A percentile compares a stretch with the other conserved stretches of the same genome.
phyloP scores from a whole-genome alignment of 371 early-diverging fungal genomes.

The Syncephalis fuscata region DNA sequence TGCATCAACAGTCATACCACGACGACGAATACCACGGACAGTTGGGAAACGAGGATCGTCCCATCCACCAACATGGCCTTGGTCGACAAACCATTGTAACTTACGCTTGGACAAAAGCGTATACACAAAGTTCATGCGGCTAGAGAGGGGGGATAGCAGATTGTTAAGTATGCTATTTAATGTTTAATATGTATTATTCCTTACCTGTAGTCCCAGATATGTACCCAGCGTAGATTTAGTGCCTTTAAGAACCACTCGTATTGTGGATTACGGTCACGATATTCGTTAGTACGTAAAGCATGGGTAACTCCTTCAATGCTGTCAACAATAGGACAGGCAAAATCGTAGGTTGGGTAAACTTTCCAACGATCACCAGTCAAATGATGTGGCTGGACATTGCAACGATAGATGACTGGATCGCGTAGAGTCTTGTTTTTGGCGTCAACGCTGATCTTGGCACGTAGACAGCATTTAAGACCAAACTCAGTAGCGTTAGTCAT shows the following conservation, averaged over 20 bases:
- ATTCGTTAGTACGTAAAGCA: slow-evolving; percentile 97
- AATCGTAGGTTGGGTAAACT: slow-evolving; percentile 99
- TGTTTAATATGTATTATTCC: neutral
- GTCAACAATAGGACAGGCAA: slow-evolving; percentile 98
- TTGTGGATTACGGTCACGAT: slow-evolving; percentile 97
- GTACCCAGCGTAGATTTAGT: slow-evolving; percentile 72
- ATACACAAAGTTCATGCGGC: slow-evolving; percentile 97
- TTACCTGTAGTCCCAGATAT: slow-evolving; percentile 80
- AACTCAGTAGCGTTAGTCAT: slow-evolving; percentile 84
- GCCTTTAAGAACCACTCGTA: slow-evolving; percentile 97
- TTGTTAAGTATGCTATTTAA: neutral
- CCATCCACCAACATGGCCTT: slow-evolving; percentile 91
- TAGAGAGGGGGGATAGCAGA: slow-evolving; percentile 9
- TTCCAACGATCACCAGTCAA: slow-evolving; percentile 67
- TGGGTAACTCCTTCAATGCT: slow-evolving; percentile 97
- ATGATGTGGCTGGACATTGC: slow-evolving; percentile 92
- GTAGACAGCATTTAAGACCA: slow-evolving; percentile 77
- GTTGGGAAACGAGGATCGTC: slow-evolving; percentile 99
- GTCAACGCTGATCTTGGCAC: slow-evolving; percentile 97
- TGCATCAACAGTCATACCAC: slow-evolving; percentile 98
- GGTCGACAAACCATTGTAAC: slow-evolving; percentile 93
- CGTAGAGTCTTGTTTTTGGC: slow-evolving; percentile 94
- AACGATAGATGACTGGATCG: slow-evolving; percentile 98
- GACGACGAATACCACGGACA: slow-evolving; percentile 91
- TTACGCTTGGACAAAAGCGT: slow-evolving; percentile 99